Conservation (phyloP, 2,329 filamentous ascomycete genomes). For the Aspergillus brasiliensis region DNA sequence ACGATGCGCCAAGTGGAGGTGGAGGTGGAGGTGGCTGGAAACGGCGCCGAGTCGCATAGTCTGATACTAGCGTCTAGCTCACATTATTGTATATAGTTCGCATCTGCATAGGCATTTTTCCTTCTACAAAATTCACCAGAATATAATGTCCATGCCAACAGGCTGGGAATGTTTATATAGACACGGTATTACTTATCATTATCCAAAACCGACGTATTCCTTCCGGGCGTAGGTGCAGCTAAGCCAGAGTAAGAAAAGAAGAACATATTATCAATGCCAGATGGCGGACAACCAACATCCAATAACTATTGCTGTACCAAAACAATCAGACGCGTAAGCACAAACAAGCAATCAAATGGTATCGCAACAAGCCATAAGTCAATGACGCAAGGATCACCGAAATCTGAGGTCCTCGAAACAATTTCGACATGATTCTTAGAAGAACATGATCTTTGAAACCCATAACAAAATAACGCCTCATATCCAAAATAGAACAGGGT, state of each 20-base stretch:
- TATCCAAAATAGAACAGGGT: conserved; percentile 5
- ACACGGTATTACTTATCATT: conserved; percentile 19
- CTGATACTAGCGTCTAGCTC: not conserved
- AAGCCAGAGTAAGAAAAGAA: conserved; percentile 5
- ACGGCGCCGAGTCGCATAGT: conserved; percentile 30
- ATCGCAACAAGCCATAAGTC: conserved; percentile 20
- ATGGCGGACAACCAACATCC: conserved; percentile 9
- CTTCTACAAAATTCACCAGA: not conserved
- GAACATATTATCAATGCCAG: conserved; percentile 6
- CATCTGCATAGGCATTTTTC: not conserved
- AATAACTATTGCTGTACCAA: conserved; percentile 14
- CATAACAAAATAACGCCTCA: conserved; percentile 13
- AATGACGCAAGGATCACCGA: conserved; percentile 13
- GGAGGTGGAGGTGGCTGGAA: conserved; percentile 27
- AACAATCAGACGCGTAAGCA: conserved; percentile 10
- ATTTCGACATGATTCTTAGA: conserved; percentile 17
- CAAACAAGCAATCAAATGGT: conserved; percentile 21
- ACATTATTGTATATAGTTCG: conserved; percentile 1
- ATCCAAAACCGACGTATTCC: conserved; percentile 14
- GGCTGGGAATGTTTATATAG: conserved; percentile 1
- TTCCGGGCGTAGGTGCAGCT: conserved; percentile 5
- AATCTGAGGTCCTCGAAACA: conserved; percentile 8
- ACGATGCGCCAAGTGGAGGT: conserved; percentile 20
- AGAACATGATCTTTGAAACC: conserved; percentile 11
- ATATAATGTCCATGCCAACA: not conserved